These are phyloP conservation scores for Paramecium bursaria DNA, from an alignment of 73 alveolate species.

Conservation along the genomic window DNA sequence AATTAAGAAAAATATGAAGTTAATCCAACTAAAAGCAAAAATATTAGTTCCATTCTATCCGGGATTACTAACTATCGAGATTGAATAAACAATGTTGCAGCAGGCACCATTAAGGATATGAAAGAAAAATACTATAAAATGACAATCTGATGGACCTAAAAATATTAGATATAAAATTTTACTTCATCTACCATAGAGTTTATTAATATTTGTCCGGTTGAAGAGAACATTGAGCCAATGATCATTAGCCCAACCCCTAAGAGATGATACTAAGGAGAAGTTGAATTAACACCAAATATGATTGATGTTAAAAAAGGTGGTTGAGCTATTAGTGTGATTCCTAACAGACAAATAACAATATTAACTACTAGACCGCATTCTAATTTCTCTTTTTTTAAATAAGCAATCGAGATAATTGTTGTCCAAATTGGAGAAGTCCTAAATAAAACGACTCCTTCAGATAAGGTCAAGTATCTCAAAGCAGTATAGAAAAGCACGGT, in stretches of 20 bases:
- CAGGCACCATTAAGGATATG: background rate
- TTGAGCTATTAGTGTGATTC: slow-evolving; percentile 3
- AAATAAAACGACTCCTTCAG: slow-evolving; percentile 33
- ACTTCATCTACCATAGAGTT: slow-evolving; percentile 7
- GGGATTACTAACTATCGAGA: background rate
- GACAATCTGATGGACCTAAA: slow-evolving; percentile 6
- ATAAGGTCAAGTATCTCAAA: background rate
- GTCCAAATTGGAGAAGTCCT: slow-evolving; percentile 54
- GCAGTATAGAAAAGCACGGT: slow-evolving; percentile 15
- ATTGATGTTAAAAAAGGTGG: slow-evolving; percentile 6
- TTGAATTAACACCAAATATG: background rate
- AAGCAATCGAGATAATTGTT: background rate
- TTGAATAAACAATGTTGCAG: background rate
- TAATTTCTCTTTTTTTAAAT: slow-evolving; percentile 15
- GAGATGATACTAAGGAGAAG: background rate
- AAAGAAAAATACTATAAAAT: slow-evolving; percentile 9
- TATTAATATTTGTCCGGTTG: background rate
- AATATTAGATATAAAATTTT: too few species aligned
- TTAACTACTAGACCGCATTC: background rate
- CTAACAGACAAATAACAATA: background rate
- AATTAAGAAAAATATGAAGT: slow-evolving; percentile 21
- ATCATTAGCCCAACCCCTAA: background rate
- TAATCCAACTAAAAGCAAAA: background rate
- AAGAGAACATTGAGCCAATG: background rate
- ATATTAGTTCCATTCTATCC: background rate